Percentiles rank a stretch among this genome's conserved stretches.
phyloP scores from a whole-genome alignment of 495 filamentous ascomycete genomes.

The Achaetomiella virescens region DNA sequence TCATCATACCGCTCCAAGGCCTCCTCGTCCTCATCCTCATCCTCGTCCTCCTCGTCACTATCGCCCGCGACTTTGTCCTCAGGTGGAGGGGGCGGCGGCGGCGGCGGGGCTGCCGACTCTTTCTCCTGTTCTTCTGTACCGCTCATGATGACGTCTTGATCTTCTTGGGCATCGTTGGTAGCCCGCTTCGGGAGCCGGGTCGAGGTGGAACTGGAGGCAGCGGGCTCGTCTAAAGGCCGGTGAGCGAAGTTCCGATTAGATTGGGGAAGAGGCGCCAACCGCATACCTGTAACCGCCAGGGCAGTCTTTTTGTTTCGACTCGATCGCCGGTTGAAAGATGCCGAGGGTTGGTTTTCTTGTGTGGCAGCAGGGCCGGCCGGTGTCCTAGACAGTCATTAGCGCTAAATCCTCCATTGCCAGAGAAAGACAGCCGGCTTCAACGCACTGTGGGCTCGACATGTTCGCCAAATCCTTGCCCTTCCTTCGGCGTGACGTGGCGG shows the following conservation, averaged over 20 bases:
- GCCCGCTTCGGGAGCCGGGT: conserved; percentile 48
- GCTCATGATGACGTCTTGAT: conserved; percentile 48
- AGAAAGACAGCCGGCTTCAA: conserved; percentile 3
- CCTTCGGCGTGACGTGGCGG: conserved; percentile 46
- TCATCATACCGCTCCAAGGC: conserved; percentile 29
- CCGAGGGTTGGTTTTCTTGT: conserved; percentile 33
- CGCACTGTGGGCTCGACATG: conserved; percentile 82
- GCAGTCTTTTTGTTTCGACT: conserved; percentile 55
- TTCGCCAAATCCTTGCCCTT: conserved; percentile 57
- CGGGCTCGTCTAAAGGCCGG: conserved; percentile 16
- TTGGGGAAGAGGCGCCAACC: not conserved
- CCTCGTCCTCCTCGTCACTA: conserved; percentile 45
- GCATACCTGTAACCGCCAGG: conserved; percentile 35
- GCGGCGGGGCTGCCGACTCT: conserved; percentile 37
- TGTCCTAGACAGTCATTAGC: conserved; percentile 24
- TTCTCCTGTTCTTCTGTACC: conserved; percentile 60
- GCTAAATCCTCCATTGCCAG: not conserved
- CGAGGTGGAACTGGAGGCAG: conserved; percentile 30
- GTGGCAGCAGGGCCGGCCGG: conserved; percentile 31
- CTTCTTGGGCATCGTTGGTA: conserved; percentile 45
- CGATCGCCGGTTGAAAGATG: conserved; percentile 60
- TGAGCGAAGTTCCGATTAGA: conserved; percentile 11
- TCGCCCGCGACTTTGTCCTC: conserved; percentile 47
- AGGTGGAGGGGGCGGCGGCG: conserved; percentile 36
- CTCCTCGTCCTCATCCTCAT: conserved; percentile 45